phyloP scores from a whole-genome alignment of 1,139 yeast genomes.

The Suhomyces wounanorum region DNA sequence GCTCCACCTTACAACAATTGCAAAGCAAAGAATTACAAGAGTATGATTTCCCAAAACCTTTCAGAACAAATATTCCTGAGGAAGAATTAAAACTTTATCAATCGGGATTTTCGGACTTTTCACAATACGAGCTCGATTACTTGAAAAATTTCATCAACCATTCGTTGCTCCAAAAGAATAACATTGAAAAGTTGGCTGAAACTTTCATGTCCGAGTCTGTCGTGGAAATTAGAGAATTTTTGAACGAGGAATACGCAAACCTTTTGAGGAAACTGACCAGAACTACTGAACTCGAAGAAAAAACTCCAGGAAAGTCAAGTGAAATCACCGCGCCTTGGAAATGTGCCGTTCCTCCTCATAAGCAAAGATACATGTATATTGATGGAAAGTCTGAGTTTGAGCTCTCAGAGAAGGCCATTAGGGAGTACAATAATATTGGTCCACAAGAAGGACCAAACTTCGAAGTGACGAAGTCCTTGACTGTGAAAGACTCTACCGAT shows the following conservation, averaged over 20 bases:
- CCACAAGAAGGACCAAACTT: conserved; percentile 60
- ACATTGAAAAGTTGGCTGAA: conserved; percentile 46
- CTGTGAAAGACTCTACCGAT: conserved; percentile 24
- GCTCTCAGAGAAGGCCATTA: conserved; percentile 31
- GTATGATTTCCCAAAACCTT: conserved; percentile 74
- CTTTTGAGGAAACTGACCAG: conserved; percentile 51
- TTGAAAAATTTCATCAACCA: conserved; percentile 58
- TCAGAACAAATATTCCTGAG: conserved; percentile 35
- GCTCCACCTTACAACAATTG: conserved; percentile 77
- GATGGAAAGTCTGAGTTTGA: conserved; percentile 57
- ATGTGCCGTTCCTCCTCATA: conserved; percentile 91
- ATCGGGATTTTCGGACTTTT: conserved; percentile 19
- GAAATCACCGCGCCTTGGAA: conserved; percentile 81
- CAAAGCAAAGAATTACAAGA: conserved; percentile 78
- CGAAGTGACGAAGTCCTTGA: conserved; percentile 25
- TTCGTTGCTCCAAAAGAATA: conserved; percentile 46
- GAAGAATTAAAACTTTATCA: conserved; percentile 33
- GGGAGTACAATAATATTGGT: conserved; percentile 33
- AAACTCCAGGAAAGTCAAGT: conserved; percentile 56
- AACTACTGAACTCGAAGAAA: conserved; percentile 53
- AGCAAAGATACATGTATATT: conserved; percentile 81
- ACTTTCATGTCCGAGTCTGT: conserved; percentile 68
- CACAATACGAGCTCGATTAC: conserved; percentile 45
- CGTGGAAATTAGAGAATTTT: conserved; percentile 64
- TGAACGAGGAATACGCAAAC: conserved; percentile 57